Conservation (phyloP, 2,329 filamentous ascomycete genomes). For the Penicillium sclerotigenum region DNA sequence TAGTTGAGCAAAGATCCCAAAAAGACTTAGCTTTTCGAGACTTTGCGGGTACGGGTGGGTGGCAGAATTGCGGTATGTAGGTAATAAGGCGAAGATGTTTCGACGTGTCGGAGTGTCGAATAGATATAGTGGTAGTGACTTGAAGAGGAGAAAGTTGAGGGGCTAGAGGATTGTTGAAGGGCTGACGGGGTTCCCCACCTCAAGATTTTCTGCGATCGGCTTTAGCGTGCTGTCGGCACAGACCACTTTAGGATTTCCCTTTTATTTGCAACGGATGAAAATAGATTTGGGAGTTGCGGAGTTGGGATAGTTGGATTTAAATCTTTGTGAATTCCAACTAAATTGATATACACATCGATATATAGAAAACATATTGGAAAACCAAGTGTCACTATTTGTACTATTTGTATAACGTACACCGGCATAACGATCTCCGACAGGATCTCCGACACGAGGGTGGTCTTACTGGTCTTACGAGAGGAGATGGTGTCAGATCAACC, state of each 20-base stretch:
- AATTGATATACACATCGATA: neutral
- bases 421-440: conserved; percentile 10
- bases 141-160: conserved; percentile 16
- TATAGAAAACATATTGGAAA: neutral
- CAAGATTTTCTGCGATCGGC: conserved; percentile 28
- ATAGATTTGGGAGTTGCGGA: neutral
- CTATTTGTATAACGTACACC: neutral
- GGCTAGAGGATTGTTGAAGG: conserved; percentile 20
- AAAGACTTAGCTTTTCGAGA: conserved; percentile 23
- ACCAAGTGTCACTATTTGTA: neutral
- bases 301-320: neutral
- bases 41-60: conserved; percentile 6
- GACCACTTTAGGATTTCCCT: conserved; percentile 10
- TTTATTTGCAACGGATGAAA: neutral
- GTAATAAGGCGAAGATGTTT: neutral
- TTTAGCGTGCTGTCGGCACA: conserved; percentile 23
- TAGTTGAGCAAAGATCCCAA: conserved; percentile 24
- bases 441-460: neutral
- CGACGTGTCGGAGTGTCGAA: neutral
- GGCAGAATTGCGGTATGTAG: neutral
- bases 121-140: neutral
- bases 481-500: conserved; percentile 9
- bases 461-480: conserved; percentile 20
- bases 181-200: conserved; percentile 25
- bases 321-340: neutral